Conservation (phyloP, 192 early-diverging fungal genomes). For the Geranomyces michiganensis region DNA sequence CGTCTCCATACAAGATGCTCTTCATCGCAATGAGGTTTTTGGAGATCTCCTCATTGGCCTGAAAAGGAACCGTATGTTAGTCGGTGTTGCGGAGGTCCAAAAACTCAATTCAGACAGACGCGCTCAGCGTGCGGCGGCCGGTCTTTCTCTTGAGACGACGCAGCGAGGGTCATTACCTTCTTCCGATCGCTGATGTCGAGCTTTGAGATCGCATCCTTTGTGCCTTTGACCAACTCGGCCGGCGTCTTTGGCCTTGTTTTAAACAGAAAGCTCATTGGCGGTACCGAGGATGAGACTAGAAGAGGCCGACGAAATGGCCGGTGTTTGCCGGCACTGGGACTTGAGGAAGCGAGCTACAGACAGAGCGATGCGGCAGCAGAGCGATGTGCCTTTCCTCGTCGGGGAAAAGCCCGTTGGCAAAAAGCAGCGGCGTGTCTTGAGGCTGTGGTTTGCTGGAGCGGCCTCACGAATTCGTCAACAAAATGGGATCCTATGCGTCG, state of each 20-base stretch:
- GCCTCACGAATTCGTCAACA: too few relatives aligned
- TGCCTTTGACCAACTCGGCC: conserved; percentile 83
- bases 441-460: too few relatives aligned
- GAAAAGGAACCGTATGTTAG: neutral
- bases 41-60: conserved; percentile 97
- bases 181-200: conserved; percentile 72
- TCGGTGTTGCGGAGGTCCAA: neutral
- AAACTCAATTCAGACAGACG: conserved; percentile 1
- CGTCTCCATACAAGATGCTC: conserved; percentile 92
- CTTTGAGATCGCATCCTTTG: conserved; percentile 81
- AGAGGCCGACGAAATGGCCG: too few relatives aligned
- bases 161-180: conserved; percentile 52
- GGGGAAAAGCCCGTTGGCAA: too few relatives aligned
- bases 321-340: neutral
- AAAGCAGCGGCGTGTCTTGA: too few relatives aligned
- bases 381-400: too few relatives aligned
- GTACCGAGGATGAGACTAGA: neutral
- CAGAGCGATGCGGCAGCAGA: too few relatives aligned
- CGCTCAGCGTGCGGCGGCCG: neutral
- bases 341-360: neutral
- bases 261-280: conserved; percentile 36
- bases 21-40: conserved; percentile 93
- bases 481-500: too few relatives aligned
- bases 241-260: conserved; percentile 53
- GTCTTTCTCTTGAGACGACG: too few relatives aligned